Base-by-base conservation (phyloP, 2,329 filamentous ascomycete genomes). In the Aschersonia sp. region DNA sequence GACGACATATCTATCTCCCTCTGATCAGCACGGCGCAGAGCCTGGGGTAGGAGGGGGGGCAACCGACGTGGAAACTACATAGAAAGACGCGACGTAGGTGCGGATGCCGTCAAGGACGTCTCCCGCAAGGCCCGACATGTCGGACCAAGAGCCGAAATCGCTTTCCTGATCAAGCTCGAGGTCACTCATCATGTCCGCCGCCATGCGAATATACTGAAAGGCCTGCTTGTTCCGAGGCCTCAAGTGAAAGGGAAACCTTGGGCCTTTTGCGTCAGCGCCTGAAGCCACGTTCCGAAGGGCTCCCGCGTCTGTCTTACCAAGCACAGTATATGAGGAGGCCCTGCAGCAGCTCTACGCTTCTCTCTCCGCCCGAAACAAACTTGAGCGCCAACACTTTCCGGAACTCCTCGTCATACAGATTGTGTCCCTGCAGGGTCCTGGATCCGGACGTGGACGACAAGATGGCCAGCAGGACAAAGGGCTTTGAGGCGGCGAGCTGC, bases 331-430 rank as follows among this genome's bases (percentile, higher is more conserved):
- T 67, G 30, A 79, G 60, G 22, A 80, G 58, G 4, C 76, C 76
- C 51, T 78, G 72, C 1, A 81, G 57, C 12, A 80, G 53, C 53
- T 81, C 75, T 29, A 80, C 50, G 10, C 67, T 76, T 48, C 73
- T 69, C 61, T 81, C 76, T 0, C 76, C 75, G 4, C 71, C 68
- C 0, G 76, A 67, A 1, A 81, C 72, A 41, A 76, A 72, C 56
- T 75, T 78, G 43, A 75, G 62, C 1, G 68, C 73, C n/a, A 78
- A 54, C 0, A 76, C 66, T 54, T 76, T 77, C 32, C 74, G 65
- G 46, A 79, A 75, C 58, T 79, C 76, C 45, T 73, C 69, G 31
- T 79, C 76, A 43, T 79, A 76, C 3, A 75, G 61, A 11, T 60
- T 68, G 48, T 78, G 72, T 0, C 74, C 69, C 52, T 74, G 71